Conservation (phyloP, 768 basidiomycete genomes). For the Russula virescens region DNA sequence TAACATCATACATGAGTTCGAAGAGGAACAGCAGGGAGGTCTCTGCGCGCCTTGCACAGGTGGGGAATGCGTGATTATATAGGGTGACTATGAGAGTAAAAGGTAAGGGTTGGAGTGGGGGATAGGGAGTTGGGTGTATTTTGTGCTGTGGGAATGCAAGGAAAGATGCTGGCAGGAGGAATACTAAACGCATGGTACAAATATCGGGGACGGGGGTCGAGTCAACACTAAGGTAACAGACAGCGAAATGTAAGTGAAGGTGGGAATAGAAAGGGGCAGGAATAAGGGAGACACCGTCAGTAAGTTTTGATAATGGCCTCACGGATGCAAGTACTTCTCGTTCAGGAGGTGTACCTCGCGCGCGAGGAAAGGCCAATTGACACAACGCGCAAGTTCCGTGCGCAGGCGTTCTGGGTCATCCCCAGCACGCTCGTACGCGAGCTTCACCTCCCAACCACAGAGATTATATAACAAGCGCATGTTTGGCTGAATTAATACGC, state of each 20-base stretch:
- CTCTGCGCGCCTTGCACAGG: not conserved
- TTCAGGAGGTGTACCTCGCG: slow-evolving; percentile 82
- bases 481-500: slow-evolving; percentile 91
- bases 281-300: not conserved
- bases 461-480: slow-evolving; percentile 94
- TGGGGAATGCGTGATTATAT: slow-evolving; percentile 7
- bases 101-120: not conserved
- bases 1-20: slow-evolving; percentile 6
- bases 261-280: not conserved
- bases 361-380: slow-evolving; percentile 82
- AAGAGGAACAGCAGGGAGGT: not conserved
- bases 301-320: not conserved
- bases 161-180: not conserved
- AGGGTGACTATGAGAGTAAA: not conserved
- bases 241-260: slow-evolving; percentile 6
- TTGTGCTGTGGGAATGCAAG: slow-evolving; percentile 8
- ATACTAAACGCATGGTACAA: slow-evolving; percentile 22
- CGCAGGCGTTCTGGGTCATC: slow-evolving; percentile 45
- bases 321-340: slow-evolving; percentile 62
- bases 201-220: slow-evolving; percentile 17
- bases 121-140: not conserved
- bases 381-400: slow-evolving; percentile 56
- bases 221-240: slow-evolving; percentile 4
- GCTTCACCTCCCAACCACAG: slow-evolving; percentile 88
- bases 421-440: slow-evolving; percentile 70